Percentiles rank a stretch among this genome's conserved stretches.
phyloP scores from a whole-genome alignment of 352 stramenopile genomes.

The Phytophthora chlamydospora region DNA sequence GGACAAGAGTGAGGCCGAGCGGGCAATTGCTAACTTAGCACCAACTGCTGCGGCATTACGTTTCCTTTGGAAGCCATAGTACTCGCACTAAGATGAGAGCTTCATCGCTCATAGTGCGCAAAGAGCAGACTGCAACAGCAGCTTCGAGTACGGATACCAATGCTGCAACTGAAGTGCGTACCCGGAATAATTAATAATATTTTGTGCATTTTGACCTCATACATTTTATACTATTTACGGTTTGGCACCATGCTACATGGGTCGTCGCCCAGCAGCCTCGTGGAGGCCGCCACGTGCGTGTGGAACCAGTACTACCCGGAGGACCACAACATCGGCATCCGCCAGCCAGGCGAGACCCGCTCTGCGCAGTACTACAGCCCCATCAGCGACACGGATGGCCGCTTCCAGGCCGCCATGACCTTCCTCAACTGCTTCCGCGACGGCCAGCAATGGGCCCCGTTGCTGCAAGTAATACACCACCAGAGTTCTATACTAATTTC shows the following conservation, averaged over 20 bases:
- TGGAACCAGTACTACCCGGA: conserved; percentile 83
- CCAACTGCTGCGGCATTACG: too few relatives aligned
- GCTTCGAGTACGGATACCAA: too few relatives aligned
- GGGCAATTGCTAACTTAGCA: too few relatives aligned
- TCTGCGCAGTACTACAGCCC: conserved; percentile 49
- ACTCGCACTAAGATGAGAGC: too few relatives aligned
- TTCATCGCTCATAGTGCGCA: too few relatives aligned
- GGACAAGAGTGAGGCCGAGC: too few relatives aligned
- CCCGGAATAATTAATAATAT: too few relatives aligned
- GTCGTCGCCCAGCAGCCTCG: conserved; percentile 31
- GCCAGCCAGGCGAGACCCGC: conserved; percentile 47
- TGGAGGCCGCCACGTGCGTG: conserved; percentile 64
- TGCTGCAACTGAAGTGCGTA: too few relatives aligned
- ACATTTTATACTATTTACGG: too few relatives aligned
- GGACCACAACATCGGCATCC: conserved; percentile 60
- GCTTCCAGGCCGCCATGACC: conserved; percentile 60
- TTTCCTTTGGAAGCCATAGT: too few relatives aligned
- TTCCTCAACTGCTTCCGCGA: conserved; percentile 67
- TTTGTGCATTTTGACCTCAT: too few relatives aligned
- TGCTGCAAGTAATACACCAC: conserved; percentile 39
- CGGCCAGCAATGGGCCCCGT: conserved; percentile 51
- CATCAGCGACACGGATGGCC: conserved; percentile 58
- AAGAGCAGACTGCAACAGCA: too few relatives aligned
- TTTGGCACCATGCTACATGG: conserved; percentile 10
- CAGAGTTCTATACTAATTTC: not conserved